Base-by-base conservation (phyloP, 2,329 filamentous ascomycete species). In the Ophiostoma tasmaniense region DNA sequence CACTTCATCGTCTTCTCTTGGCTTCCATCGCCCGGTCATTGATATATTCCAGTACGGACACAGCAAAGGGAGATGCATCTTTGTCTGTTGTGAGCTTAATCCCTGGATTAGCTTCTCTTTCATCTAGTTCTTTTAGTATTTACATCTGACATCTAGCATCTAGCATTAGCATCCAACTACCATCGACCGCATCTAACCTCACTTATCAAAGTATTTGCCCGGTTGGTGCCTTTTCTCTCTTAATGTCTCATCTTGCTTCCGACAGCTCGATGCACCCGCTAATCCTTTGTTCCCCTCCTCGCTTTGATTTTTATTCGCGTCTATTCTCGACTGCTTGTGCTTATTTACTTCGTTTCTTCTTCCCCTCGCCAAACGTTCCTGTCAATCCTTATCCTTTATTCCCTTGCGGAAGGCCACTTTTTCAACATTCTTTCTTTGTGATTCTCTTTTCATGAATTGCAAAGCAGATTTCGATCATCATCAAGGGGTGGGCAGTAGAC, bases 321-420 rank as follows among this genome's bases (percentile, higher is more conserved):
- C 11, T 45, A 45, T 20, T 45, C 6, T 45, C 42, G n/a, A n/a
- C 17, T 45, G n/a, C 20, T 20, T 45, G 7, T 17, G 42, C 4
- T 20, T 45, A n/a, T 64, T 35, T 20, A 4, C 28, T 64, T 64
- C 35, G n/a, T 64, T 33, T 64, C 13, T 64, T 39, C n/a, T 35
- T 64, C n/a, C 61, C n/a, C 35, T 39, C 28, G 30, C 22, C 61
- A 55, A 25, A 17, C 50, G 50, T 64, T 64, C 22, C 30, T 39
- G 35, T 64, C 61, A n/a, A 39, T 64, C 35, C 17, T 64, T 64
- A 39, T 64, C 35, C 17, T 35, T 64, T 64, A n/a, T 64, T 64
- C 61, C 61, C 61, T 25, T 64, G 61, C 17, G 11, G 2, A 25
- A 22, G 3, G 50, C 50, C 50, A 55, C n/a, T 25, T 28, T 55